Base-by-base conservation (phyloP, 331 rosid species). In the Arachis monticola region DNA sequence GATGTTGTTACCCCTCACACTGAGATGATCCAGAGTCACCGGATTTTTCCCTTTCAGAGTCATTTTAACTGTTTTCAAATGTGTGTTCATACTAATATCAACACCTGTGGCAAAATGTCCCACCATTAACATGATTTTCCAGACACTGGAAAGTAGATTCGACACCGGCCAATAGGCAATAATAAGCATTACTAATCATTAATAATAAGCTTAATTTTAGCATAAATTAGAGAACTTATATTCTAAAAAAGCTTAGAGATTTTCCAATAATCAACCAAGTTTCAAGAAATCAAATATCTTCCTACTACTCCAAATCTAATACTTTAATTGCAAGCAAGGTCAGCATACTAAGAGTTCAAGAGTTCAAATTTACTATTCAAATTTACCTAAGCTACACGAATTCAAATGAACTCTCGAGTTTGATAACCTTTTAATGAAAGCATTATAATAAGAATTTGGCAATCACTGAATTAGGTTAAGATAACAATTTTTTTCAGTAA, bases 21-120 rank as follows among this genome's bases (percentile, higher is more conserved):
- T 95, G 77, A 95, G 93, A 87, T 95, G 99, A 81, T 94, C 99
- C 74, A 94, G 81, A 65, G 98, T 92, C 67, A 92, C 97, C 40
- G 99, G 99, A 77, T 88, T 95, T 87, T 92, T 95, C 74, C 98
- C 99, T 85, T 91, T 95, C 70, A 92, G 79, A 6, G 98, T 95
- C 69, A 95, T 92, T 70, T 95, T 95, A 72, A 95, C 99, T 0
- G 94, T 88, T 87, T 95, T 95, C 88, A 95, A 88, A 79, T 95
- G 98, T 57, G 99, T 95, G 77, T 95, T 95, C 98, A 95, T 95
- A 79, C 99, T 95, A 77, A 95, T 95, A 86, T 95, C 99, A 77
- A 95, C 99, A 78, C 99, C 99, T 95, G 88, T 47, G 58, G 48
- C 11, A 73, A 45, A 62, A 82, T 62, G 53, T 63, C 60, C 72